Base-by-base conservation (phyloP, 2,329 filamentous ascomycete genomes). In the Aspergillus niger region DNA sequence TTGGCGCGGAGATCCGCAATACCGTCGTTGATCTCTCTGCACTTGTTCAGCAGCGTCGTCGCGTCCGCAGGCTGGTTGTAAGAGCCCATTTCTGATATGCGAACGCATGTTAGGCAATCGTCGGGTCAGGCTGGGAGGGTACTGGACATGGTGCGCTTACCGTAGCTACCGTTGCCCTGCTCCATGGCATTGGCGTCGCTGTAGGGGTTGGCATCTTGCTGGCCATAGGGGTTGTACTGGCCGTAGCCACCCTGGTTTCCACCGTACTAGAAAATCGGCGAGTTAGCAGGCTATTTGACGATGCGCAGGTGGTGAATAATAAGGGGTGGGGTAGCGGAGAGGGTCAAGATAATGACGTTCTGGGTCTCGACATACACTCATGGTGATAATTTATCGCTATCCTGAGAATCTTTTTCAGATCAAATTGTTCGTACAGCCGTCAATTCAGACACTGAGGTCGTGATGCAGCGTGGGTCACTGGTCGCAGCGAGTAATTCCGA, bases 1-100 rank as follows among this genome's bases (percentile, higher is more conserved):
- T 90, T 90, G 63, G 79, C 78, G 71, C 92, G 87, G 70, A 97
- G 86, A 60, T 87, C 82, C 64, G 90, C 85, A 70, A 97, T 90
- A 44, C 88, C 89, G 61, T 85, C 82, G 74, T 92, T 89, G 74
- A 97, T 90, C 49, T 91, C 87, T 61, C 87, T 86, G 79, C 91
- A 95, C 75, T 95, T 89, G 79, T 96, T 91, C 62, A 97, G 84
- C 67, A 96, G 90, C 59, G 86, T 86, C 73, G 91, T 92, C 47
- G 90, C 87, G 75, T 92, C 86, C 67, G 77, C 71, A 38, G 65
- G 62, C 38, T 66, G 71, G 43, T 69, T 66, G 66, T 77, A 67
- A 20, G 72, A 69, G 60, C 67, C 68, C 79, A 82, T 82, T 75
- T 78, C 80, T 79, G 66, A 55, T 13, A 32, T 41, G 39, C 26